Conservation (phyloP, 257 asterid genomes). For the Thymus mandschuricus region DNA sequence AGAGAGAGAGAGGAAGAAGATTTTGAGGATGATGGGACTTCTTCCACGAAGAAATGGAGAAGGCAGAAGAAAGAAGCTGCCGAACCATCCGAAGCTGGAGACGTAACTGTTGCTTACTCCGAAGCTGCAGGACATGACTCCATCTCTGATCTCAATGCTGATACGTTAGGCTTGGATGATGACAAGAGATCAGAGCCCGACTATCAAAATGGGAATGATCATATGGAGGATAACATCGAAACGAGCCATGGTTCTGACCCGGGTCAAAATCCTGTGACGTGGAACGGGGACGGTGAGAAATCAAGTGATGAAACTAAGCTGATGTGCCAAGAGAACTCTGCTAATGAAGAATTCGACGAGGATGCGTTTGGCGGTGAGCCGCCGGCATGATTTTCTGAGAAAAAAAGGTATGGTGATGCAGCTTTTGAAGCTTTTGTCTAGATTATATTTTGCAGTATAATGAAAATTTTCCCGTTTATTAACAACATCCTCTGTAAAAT, state of each 20-base stretch:
- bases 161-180: conserved; percentile 55
- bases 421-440: conserved; percentile 22
- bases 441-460: conserved; percentile 24
- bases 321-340: conserved; percentile 78
- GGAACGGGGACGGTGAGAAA: conserved; percentile 53
- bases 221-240: conserved; percentile 54
- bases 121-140: conserved; percentile 62
- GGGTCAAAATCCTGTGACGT: conserved; percentile 35
- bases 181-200: conserved; percentile 62
- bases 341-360: conserved; percentile 73
- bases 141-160: conserved; percentile 72
- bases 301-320: conserved; percentile 57
- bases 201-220: conserved; percentile 53
- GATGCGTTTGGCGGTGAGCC: conserved; percentile 68
- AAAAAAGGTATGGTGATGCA: conserved; percentile 36
- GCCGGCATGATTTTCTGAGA: conserved; percentile 39
- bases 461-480: conserved; percentile 3
- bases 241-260: conserved; percentile 47
- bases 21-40: conserved; percentile 99
- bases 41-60: conserved; percentile 98
- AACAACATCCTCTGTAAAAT: conserved; percentile 18
- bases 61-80: conserved; percentile 83
- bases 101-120: conserved; percentile 62
- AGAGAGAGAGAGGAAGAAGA: conserved; percentile 98
- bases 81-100: conserved; percentile 74